A percentile compares a stretch with the other conserved stretches of the same genome.
phyloP scores from a whole-genome alignment of 352 stramenopile genomes.

The Phytophthora vignae region DNA sequence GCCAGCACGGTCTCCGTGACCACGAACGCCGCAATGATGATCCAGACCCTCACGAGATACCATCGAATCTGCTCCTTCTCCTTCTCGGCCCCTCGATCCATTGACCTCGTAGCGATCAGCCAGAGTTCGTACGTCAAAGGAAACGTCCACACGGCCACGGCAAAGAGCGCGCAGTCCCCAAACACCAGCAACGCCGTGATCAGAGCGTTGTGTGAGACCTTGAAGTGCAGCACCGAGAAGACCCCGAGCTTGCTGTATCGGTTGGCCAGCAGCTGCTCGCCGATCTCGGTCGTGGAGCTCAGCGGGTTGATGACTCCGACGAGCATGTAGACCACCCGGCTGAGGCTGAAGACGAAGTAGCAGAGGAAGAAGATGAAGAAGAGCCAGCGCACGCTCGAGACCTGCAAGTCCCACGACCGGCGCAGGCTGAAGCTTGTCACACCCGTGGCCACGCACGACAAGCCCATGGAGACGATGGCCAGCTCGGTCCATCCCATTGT shows the following conservation, averaged over 20 bases:
- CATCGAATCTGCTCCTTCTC: slow-evolving; percentile 47
- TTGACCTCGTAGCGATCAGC: slow-evolving; percentile 51
- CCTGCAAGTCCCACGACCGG: slow-evolving; percentile 53
- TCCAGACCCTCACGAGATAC: slow-evolving; percentile 43
- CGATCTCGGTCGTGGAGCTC: slow-evolving; percentile 17
- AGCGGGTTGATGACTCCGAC: slow-evolving; percentile 37
- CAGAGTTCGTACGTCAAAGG: slow-evolving; percentile 52
- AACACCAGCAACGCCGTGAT: slow-evolving; percentile 43
- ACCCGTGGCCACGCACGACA: slow-evolving; percentile 49
- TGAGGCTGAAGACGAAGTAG: slow-evolving; percentile 42
- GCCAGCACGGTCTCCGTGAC: slow-evolving; percentile 41
- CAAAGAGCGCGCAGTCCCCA: slow-evolving; percentile 47
- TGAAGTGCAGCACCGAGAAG: slow-evolving; percentile 50
- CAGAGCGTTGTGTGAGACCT: slow-evolving; percentile 39
- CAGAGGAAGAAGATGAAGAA: slow-evolving; percentile 69
- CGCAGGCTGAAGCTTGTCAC: slow-evolving; percentile 51
- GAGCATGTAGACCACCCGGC: slow-evolving; percentile 49
- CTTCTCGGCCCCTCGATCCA: slow-evolving; percentile 58
- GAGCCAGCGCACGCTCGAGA: slow-evolving; percentile 67
- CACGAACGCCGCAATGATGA: slow-evolving; percentile 39
- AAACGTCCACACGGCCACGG: slow-evolving; percentile 58
- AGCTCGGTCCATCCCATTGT: slow-evolving; percentile 43
- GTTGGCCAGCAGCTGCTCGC: slow-evolving; percentile 15
- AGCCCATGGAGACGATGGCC: slow-evolving; percentile 33
- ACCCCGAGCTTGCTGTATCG: slow-evolving; percentile 47